Conservation (phyloP, 257 asterid genomes). For the Fraxinus anomala region DNA sequence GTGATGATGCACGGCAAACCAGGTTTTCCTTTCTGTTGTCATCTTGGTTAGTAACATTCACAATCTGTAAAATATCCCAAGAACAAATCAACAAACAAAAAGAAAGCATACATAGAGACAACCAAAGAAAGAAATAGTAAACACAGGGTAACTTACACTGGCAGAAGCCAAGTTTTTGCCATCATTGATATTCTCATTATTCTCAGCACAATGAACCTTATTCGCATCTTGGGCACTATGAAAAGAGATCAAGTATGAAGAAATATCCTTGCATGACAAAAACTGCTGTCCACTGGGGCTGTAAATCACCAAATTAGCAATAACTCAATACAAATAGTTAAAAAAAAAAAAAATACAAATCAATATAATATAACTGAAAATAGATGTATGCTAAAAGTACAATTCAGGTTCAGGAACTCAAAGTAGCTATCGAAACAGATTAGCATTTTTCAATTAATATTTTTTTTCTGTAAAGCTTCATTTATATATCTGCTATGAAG, state of each 20-base stretch:
- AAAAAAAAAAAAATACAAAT: background rate
- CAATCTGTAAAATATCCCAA: constrained; percentile 40
- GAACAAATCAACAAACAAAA: constrained; percentile 23
- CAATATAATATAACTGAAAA: background rate
- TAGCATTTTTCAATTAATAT: too few species aligned
- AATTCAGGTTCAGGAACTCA: too few species aligned
- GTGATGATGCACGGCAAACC: constrained; percentile 35
- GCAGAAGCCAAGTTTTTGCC: constrained; percentile 34
- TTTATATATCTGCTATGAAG: background rate
- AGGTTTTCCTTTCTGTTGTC: constrained; percentile 34
- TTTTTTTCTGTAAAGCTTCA: background rate
- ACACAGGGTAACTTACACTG: constrained; percentile 36
- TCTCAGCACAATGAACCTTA: constrained; percentile 24
- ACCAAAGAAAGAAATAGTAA: background rate
- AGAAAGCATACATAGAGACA: constrained; percentile 3
- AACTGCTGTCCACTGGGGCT: constrained; percentile 89
- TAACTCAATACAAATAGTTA: constrained; percentile 4
- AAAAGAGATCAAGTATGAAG: constrained; percentile 64
- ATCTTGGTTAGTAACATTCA: constrained; percentile 39
- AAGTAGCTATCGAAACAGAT: too few species aligned
- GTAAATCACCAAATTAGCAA: constrained; percentile 34
- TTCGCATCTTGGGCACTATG: constrained; percentile 49
- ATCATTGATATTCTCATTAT: constrained; percentile 30
- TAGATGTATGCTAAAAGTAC: background rate
- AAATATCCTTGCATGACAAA: constrained; percentile 71